Percentiles rank a stretch among this genome's conserved stretches.
phyloP scores from a whole-genome alignment of 2,329 filamentous ascomycete genomes.

The Pseudogymnoascus sp. region DNA sequence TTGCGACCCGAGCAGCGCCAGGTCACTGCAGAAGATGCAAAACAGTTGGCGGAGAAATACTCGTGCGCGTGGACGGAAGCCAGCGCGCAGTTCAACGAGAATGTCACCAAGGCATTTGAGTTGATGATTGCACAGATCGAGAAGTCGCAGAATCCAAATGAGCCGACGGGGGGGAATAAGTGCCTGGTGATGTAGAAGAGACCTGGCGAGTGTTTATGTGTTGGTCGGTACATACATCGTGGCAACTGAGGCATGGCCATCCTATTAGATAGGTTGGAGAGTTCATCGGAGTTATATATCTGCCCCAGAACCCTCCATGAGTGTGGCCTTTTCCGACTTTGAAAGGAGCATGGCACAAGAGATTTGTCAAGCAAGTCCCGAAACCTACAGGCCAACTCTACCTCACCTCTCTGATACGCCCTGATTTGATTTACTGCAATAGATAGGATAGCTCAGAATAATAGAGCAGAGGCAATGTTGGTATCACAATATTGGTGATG shows the following conservation, averaged over 20 bases:
- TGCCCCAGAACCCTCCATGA: neutral
- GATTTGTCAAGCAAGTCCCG: neutral
- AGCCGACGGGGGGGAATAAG: conserved; percentile 71
- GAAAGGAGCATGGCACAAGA: neutral
- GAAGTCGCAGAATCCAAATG: conserved; percentile 82
- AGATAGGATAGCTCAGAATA: conserved; percentile 4
- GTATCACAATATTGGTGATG: neutral
- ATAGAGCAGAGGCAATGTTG: neutral
- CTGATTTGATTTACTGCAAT: neutral
- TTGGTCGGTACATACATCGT: neutral
- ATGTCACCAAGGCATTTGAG: conserved; percentile 88
- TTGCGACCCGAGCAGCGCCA: conserved; percentile 87
- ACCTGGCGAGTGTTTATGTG: neutral
- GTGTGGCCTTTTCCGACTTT: neutral
- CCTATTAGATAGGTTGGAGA: neutral
- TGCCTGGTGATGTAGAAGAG: conserved; percentile 70
- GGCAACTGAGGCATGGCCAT: neutral
- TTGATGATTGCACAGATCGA: conserved; percentile 91
- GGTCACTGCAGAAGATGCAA: conserved; percentile 76
- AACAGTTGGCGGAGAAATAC: conserved; percentile 75
- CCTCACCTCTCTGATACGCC: neutral
- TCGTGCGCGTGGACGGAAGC: conserved; percentile 93
- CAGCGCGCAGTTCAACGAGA: conserved; percentile 87
- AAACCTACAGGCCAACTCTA: neutral
- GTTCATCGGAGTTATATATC: neutral